These are phyloP conservation scores for Cadophora sp. DNA, from an alignment of 2,329 filamentous ascomycete genomes.

Conservation along the genomic window DNA sequence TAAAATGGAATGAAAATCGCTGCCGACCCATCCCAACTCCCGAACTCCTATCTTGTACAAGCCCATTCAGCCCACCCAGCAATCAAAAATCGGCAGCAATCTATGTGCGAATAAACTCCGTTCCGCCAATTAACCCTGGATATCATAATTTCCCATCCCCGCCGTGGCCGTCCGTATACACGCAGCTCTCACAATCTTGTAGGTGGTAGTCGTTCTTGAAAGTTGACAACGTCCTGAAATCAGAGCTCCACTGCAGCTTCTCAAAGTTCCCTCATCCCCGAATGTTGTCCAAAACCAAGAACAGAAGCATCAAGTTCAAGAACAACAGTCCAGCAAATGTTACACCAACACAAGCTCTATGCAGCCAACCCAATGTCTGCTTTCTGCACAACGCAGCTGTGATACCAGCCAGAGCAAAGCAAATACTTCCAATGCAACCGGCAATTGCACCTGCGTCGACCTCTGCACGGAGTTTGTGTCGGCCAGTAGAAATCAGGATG, in stretches of 20 bases:
- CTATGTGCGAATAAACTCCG: neutral
- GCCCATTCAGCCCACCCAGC: neutral
- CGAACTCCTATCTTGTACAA: neutral
- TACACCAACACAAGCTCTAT: conserved; percentile 52
- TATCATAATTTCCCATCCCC: neutral
- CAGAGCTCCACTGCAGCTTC: neutral
- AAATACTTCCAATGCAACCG: conserved; percentile 70
- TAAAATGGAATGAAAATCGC: neutral
- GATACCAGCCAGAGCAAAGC: conserved; percentile 67
- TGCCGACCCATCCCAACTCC: conserved; percentile 7
- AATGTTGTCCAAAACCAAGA: conserved; percentile 54
- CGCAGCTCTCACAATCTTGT: neutral
- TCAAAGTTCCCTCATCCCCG: neutral
- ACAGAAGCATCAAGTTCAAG: conserved; percentile 58
- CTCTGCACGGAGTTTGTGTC: conserved; percentile 70
- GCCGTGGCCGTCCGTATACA: neutral
- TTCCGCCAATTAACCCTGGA: conserved; percentile 6
- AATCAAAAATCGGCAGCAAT: neutral
- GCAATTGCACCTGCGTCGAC: conserved; percentile 77
- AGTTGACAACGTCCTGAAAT: neutral
- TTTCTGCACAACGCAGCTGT: conserved; percentile 62
- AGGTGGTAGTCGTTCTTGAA: neutral
- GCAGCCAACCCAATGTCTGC: conserved; percentile 51
- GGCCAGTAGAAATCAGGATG: conserved; percentile 71
- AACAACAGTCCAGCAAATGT: conserved; percentile 55